phyloP scores from a whole-genome alignment of 257 asterid species.

The Solanum bulbocastanum region DNA sequence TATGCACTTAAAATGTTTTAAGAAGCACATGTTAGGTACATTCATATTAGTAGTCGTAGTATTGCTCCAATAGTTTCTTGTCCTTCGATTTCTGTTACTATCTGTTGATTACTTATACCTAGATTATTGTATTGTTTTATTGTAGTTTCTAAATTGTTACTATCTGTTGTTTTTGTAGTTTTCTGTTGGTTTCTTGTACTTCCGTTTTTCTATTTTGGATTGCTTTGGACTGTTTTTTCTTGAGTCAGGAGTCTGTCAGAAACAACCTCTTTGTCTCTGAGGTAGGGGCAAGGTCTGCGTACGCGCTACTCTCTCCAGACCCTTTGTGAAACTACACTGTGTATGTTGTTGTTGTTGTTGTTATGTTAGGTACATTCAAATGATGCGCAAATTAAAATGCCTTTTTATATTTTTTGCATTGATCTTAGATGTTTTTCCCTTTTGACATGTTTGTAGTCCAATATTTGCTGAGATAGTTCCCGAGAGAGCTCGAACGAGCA shows the following conservation, averaged over 20 bases:
- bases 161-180: background rate
- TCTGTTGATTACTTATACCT: too few relatives aligned
- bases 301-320: too few relatives aligned
- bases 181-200: background rate
- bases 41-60: background rate
- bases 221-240: too few relatives aligned
- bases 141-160: background rate
- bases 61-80: background rate
- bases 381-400: too few relatives aligned
- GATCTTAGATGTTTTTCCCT: constrained; percentile 34
- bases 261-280: too few relatives aligned
- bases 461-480: constrained; percentile 14
- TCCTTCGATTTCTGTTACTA: background rate
- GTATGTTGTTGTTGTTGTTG: too few relatives aligned
- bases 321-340: too few relatives aligned
- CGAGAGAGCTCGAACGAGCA: constrained; percentile 3
- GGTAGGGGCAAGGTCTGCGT: too few relatives aligned
- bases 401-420: too few relatives aligned
- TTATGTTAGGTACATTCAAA: too few relatives aligned
- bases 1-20: background rate
- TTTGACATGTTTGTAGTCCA: constrained; percentile 2
- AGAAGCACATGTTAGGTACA: background rate
- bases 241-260: too few relatives aligned
- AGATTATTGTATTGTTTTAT: too few relatives aligned
- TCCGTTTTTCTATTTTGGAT: background rate